Evolutionary conservation across 2,329 filamentous ascomycete species (phyloP), one percentile per base, ranked within the genome.

Genomic region (Neonectria hederae): DNA sequence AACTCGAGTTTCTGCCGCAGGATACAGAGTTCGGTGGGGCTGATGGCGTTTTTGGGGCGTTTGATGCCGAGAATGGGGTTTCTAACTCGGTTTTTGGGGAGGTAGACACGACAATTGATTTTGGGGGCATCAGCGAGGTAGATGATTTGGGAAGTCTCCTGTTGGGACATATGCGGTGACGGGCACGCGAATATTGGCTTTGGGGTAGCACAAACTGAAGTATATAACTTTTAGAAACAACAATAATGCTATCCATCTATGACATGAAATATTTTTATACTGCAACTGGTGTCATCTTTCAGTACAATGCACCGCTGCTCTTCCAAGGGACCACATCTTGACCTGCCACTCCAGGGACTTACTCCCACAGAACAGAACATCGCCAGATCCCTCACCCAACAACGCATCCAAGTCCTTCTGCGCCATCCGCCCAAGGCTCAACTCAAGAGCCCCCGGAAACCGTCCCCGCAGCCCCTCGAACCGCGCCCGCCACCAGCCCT

Each of bases 311-410:
- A 62, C 59, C 13, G 2, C 26, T 3, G 52, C 32, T 19, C 24
- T 62, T 2, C 59, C 59, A 17, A 62, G 52, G 4, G 52, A 54
- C 71, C 71, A 73, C 69, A 71, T 71, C 46, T 68, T 67, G 1
- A 73, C 35, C 54, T 73, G 71, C 71, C 71, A 73, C 56, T 73
- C 65, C 4, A 73, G 43, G 4, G 70, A 64, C 42, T 72, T 73
- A 61, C 69, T 73, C 7, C 70, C 70, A 35, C 69, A 73, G n/a
- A 72, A 72, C 3, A 70, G 28, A 3, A 70, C 30, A 4, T 46
- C 21, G 1, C 7, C 46, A 5, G 21, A 14, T 13, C 9, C 28
- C 2, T 38, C n/a, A 30, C 9, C 9, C 6, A 49, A 11, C 0
- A 22, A 21, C 3, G 7, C n/a, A 8, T 32, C 17, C 9, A 71